Evolutionary conservation across 116 monocot genomes (phyloP), one percentile per base, ranked within the genome.

Genomic region (Phalaenopsis hybrid): DNA sequence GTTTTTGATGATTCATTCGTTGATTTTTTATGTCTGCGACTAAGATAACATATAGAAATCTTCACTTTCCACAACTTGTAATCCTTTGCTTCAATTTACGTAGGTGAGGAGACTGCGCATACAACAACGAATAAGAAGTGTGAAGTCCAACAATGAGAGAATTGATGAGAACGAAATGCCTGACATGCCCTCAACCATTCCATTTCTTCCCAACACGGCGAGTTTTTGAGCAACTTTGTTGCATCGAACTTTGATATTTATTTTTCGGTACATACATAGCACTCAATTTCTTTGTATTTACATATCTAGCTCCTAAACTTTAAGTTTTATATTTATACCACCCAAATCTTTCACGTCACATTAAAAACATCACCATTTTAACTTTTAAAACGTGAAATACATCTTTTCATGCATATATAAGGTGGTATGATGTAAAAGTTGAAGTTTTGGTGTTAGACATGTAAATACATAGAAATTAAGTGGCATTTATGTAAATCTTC

Each of bases 21-120:
- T 28, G 28, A 52, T 65, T 65, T 65, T 65, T 65, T 23, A 65
- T 65, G 65, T 10, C 25, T 65, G 65, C 2, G 25, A 23, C 2
- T 23, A 21, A 25, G 8, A 65, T 21, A 65, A 65, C 25, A 65
- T 65, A 21, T 65, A 25, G 65, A 8, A 5, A 65, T 23, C 23
- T 65, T 79, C 23, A 7, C 3, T 75, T 76, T 44, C 12, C 28
- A 49, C 33, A n/a, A 49, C 8, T 12, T 70, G 8, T 76, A 70
- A 10, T 23, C 0, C 8, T 25, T 59, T 51, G 25, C 34, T 41
- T 80, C 52, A 46, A 65, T 65, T 65, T 65, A 23, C 25, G 0
- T 77, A 96, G 96, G 92, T 96, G 15, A 93, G 96, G 86, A 90
- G 96, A 88, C 57, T 96, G 59, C 90, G 96, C 21, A 88, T 96